Conservation (phyloP, 345 rosid genomes). For the Eucalyptus polyanthemos region DNA sequence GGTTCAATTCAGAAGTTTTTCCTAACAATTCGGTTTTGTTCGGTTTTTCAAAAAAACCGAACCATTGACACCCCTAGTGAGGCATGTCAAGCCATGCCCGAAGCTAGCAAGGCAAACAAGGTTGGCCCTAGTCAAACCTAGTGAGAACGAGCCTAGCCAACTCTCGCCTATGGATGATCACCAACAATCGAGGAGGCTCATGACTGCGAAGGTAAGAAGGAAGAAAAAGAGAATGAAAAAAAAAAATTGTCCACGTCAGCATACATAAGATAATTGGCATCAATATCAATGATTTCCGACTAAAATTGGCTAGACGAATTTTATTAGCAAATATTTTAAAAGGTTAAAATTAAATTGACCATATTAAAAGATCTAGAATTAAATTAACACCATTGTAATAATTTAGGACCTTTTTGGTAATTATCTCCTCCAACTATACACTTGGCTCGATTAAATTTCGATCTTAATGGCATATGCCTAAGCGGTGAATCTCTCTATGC, state of each 20-base stretch:
- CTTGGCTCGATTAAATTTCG: background rate
- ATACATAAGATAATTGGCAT: too few relatives aligned
- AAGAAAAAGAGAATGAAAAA: rapidly evolving
- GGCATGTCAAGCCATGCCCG: rapidly evolving
- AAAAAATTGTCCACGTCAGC: too few relatives aligned
- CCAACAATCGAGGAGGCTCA: background rate
- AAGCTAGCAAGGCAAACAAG: background rate
- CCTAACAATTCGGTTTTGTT: rapidly evolving
- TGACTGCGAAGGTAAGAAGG: too few relatives aligned
- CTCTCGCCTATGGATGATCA: background rate
- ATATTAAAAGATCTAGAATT: too few relatives aligned
- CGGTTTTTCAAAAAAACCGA: too few relatives aligned
- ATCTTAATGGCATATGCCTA: background rate
- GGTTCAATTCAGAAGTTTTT: too few relatives aligned
- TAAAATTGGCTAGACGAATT: rapidly evolving
- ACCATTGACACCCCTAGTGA: too few relatives aligned
- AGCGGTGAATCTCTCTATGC: background rate
- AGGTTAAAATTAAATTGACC: background rate
- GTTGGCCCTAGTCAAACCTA: background rate
- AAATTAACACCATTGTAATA: too few relatives aligned
- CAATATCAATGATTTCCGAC: rapidly evolving
- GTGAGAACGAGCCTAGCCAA: background rate
- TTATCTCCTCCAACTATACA: background rate
- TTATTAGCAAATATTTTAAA: background rate
- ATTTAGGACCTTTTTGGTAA: background rate